A percentile compares a stretch with the other conserved stretches of the same genome.
phyloP scores from a whole-genome alignment of 352 stramenopile genomes.

The Phytopythium kandeliae region DNA sequence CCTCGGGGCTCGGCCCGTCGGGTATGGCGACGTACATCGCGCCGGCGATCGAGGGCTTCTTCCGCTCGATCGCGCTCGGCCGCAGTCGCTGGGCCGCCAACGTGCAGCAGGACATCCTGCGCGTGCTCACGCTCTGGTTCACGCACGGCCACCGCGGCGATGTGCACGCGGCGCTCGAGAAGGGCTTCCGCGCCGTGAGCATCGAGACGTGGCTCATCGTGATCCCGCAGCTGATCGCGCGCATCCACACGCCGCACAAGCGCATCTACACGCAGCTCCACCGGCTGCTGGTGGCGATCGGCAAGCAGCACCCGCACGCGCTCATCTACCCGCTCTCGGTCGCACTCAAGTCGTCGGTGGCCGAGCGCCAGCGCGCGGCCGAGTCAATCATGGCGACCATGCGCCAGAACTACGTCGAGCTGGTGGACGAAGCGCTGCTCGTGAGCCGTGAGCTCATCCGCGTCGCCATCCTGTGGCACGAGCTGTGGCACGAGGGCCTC shows the following conservation, averaged over 20 bases:
- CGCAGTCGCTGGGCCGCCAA: constrained; percentile 94
- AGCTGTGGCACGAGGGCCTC: constrained; percentile 98
- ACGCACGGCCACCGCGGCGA: constrained; percentile 91
- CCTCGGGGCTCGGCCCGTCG: constrained; percentile 3
- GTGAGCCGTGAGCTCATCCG: constrained; percentile 98
- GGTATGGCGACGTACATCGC: constrained; percentile 56
- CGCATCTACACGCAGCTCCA: constrained; percentile 81
- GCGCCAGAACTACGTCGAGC: constrained; percentile 87
- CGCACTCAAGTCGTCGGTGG: constrained; percentile 93
- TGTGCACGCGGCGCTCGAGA: constrained; percentile 71
- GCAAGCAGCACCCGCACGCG: constrained; percentile 95
- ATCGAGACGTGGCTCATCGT: constrained; percentile 98
- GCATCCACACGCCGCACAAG: constrained; percentile 66
- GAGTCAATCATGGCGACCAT: constrained; percentile 95
- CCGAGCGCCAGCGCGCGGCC: constrained; percentile 85
- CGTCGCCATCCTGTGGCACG: constrained; percentile 98
- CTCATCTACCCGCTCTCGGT: constrained; percentile 98
- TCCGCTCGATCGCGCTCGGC: constrained; percentile 93
- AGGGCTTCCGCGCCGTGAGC: constrained; percentile 89
- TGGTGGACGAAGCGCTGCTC: constrained; percentile 93
- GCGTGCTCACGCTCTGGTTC: constrained; percentile 98
- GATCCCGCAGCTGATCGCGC: constrained; percentile 95
- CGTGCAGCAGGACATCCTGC: constrained; percentile 98
- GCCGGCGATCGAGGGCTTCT: constrained; percentile 89
- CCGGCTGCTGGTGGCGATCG: constrained; percentile 84